These are phyloP conservation scores for Arxiozyma telluris DNA, from an alignment of 1,139 yeast species.

Conservation along the genomic window DNA sequence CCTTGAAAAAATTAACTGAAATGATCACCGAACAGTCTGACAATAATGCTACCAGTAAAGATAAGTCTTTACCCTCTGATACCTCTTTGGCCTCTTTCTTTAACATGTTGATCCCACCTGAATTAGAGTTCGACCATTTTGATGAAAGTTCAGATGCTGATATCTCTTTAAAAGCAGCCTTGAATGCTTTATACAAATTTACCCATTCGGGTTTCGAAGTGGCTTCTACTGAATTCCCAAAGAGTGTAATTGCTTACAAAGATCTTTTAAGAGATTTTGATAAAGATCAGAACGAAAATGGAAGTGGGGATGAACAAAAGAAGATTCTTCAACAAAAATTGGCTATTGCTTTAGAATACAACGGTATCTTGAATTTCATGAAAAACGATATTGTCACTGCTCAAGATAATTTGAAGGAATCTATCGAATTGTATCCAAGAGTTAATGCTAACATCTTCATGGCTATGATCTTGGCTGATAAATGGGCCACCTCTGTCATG, in stretches of 20 bases:
- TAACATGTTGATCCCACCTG: constrained; percentile 42
- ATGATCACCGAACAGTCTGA: constrained; percentile 39
- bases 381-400: constrained; percentile 62
- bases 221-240: constrained; percentile 60
- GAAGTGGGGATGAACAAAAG: constrained; percentile 33
- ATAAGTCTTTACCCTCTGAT: constrained; percentile 58
- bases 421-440: constrained; percentile 64
- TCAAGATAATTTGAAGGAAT: constrained; percentile 50
- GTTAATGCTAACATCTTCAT: constrained; percentile 76
- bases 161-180: constrained; percentile 58
- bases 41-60: neutral
- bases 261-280: constrained; percentile 28
- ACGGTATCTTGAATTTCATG: constrained; percentile 76
- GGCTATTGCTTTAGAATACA: constrained; percentile 74
- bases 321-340: constrained; percentile 34
- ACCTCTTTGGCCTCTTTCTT: constrained; percentile 80
- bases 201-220: constrained; percentile 63
- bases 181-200: constrained; percentile 53
- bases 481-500: constrained; percentile 31
- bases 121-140: constrained; percentile 25
- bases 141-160: constrained; percentile 50
- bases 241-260: constrained; percentile 54
- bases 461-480: constrained; percentile 80
- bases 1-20: constrained; percentile 56
- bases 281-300: no score